phyloP scores from a whole-genome alignment of 139 green algal species.

The Nannochloris sp. region DNA sequence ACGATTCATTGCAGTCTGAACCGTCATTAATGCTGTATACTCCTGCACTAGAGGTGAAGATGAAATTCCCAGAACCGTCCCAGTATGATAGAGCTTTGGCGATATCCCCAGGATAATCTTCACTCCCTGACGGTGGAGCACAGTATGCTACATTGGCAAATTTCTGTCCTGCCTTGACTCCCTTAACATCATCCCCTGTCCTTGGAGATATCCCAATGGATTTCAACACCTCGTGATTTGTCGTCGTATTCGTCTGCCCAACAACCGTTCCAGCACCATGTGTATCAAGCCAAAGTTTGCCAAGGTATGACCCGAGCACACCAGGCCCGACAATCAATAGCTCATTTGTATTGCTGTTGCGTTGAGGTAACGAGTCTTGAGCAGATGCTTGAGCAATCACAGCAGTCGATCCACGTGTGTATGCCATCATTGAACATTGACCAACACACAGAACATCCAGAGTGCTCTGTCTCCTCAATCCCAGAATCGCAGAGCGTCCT shows the following conservation, averaged over 20 bases:
- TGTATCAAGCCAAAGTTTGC: slow-evolving; percentile 62
- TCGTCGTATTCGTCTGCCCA: slow-evolving; percentile 82
- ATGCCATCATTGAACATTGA: too few species aligned
- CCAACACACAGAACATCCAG: too few species aligned
- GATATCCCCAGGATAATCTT: slow-evolving; percentile 77
- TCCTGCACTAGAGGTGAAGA: slow-evolving; percentile 84
- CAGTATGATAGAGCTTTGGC: slow-evolving; percentile 56
- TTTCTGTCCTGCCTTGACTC: slow-evolving; percentile 6
- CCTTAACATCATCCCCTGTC: slow-evolving; percentile 29
- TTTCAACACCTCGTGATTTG: slow-evolving; percentile 66
- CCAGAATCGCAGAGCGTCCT: too few species aligned
- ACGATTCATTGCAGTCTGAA: slow-evolving; percentile 47
- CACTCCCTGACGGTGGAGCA: slow-evolving; percentile 77
- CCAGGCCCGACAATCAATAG: slow-evolving; percentile 80
- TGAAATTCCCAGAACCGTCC: slow-evolving; percentile 71
- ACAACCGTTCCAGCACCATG: slow-evolving; percentile 54
- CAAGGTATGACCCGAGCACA: slow-evolving; percentile 73
- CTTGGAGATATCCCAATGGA: slow-evolving; percentile 55
- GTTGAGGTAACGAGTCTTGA: too few species aligned
- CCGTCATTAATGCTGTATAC: slow-evolving; percentile 71
- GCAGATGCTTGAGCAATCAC: too few species aligned
- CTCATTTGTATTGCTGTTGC: slow-evolving; percentile 8
- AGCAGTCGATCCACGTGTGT: too few species aligned
- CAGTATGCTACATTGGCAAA: slow-evolving; percentile 83
- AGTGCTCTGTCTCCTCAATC: too few species aligned